phyloP scores from a whole-genome alignment of 768 basidiomycete genomes.

The Candolleomyces aberdarensis region DNA sequence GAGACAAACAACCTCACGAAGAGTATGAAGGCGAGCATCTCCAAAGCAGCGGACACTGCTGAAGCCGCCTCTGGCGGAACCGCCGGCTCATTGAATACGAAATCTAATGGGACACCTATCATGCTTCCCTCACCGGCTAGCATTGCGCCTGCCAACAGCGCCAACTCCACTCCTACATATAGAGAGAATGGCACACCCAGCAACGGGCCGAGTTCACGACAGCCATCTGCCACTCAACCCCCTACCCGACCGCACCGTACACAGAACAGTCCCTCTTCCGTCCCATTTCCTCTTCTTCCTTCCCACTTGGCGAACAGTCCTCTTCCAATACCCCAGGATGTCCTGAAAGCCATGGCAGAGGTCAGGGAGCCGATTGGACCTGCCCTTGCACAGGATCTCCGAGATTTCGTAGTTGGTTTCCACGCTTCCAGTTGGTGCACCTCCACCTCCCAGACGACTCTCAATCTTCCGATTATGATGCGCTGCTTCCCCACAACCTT shows the following conservation, averaged over 20 bases:
- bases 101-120: conserved; percentile 51
- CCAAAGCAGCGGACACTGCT: conserved; percentile 36
- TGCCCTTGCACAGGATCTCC: conserved; percentile 38
- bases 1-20: conserved; percentile 37
- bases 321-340: conserved; percentile 38
- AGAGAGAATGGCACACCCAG: conserved; percentile 56
- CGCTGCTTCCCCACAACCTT: conserved; percentile 76
- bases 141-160: conserved; percentile 62
- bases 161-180: conserved; percentile 74
- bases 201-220: conserved; percentile 28
- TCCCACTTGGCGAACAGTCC: conserved; percentile 31
- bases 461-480: conserved; percentile 66
- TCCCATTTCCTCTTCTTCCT: conserved; percentile 38
- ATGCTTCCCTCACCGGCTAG: conserved; percentile 82
- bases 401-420: conserved; percentile 38
- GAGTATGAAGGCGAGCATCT: conserved; percentile 33
- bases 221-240: conserved; percentile 25
- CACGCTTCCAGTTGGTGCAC: conserved; percentile 45
- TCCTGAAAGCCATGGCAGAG: conserved; percentile 40
- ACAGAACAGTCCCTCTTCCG: conserved; percentile 27
- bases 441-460: conserved; percentile 44
- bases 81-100: conserved; percentile 29
- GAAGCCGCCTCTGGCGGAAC: conserved; percentile 24
- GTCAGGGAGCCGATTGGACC: conserved; percentile 44
- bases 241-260: conserved; percentile 28